Base-by-base conservation (phyloP, 352 stramenopile species). In the Pythium scleroteichum region DNA sequence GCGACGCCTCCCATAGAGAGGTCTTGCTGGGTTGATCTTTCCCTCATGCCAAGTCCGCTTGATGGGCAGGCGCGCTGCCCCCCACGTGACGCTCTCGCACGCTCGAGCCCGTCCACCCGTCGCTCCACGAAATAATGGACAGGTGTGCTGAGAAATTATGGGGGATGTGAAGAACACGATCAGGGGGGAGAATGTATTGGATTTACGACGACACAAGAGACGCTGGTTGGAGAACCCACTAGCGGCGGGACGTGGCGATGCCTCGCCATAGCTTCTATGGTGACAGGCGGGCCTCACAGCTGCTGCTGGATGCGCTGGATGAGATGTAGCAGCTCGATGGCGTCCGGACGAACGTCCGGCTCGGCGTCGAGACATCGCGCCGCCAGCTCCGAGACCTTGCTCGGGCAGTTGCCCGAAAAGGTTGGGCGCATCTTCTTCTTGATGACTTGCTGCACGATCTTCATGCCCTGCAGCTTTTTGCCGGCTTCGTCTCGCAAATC, bases 361-460 rank as follows among this genome's bases (percentile, higher is more conserved):
- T 94, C 71, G 22, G 78, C 65, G 62, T 89, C 69, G 27, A 92
- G 55, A 66, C 85, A 94, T 20, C 79, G 79, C 20, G 65, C 66
- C 16, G 78, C 82, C 17, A 94, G 64, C 24, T 89, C 74, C 26
- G 76, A 72, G 17, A 94, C 79, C 4, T 75, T 69, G n/a, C 45
- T 17, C 17, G 85, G 85, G 39, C 79, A 89, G 4, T 72, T 54
- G 0, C 51, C 23, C 16, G 70, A 71, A 47, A 94, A 90, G 46
- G 82, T 80, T 23, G 82, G 82, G 6, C 80, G 77, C 48, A 91
- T 42, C 29, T 79, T 77, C 40, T 85, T 70, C 62, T 75, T 67
- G 53, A 89, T 88, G 50, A 94, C 85, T 68, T 89, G 83, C 58
- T 92, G 78, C 50, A 91, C 78, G 45, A 94, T 86, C 68, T 90